phyloP scores from a whole-genome alignment of 768 basidiomycete species.

The Lentinula aciculospora region DNA sequence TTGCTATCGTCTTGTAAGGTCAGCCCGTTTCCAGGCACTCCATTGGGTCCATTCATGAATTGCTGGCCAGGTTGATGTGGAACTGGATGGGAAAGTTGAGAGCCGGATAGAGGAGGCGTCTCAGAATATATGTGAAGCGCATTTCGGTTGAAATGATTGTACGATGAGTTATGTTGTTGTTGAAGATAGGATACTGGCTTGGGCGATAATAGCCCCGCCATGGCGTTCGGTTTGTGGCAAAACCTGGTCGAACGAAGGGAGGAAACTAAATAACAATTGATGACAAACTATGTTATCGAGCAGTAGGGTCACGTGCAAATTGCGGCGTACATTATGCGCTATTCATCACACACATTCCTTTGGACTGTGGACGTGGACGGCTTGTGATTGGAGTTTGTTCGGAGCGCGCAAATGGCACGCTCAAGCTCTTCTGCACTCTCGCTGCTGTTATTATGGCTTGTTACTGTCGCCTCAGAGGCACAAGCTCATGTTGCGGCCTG shows the following conservation, averaged over 20 bases:
- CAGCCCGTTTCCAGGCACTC: conserved; percentile 10
- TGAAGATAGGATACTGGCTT: conserved; percentile 62
- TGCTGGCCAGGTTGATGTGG: conserved; percentile 40
- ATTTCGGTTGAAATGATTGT: conserved; percentile 36
- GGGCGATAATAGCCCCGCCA: conserved; percentile 62
- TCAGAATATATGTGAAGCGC: conserved; percentile 53
- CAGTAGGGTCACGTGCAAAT: background rate
- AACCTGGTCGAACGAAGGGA: background rate
- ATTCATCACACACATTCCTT: no score
- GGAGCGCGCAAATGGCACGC: background rate
- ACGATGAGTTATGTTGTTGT: conserved; percentile 41
- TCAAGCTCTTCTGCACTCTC: background rate
- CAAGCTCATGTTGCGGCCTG: conserved; percentile 10
- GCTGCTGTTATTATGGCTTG: background rate
- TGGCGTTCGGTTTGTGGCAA: conserved; percentile 17
- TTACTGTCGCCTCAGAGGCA: background rate
- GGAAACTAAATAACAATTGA: background rate
- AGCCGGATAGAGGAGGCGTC: conserved; percentile 51
- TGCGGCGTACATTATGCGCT: no score
- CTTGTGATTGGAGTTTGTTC: no score
- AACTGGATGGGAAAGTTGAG: conserved; percentile 51
- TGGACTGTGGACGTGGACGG: no score
- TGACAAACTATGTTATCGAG: background rate
- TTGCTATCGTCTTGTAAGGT: conserved; percentile 56
- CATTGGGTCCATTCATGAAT: conserved; percentile 25